Evolutionary conservation across 2,329 filamentous ascomycete species (phyloP).

Genomic region (Thelonectria blattea): DNA sequence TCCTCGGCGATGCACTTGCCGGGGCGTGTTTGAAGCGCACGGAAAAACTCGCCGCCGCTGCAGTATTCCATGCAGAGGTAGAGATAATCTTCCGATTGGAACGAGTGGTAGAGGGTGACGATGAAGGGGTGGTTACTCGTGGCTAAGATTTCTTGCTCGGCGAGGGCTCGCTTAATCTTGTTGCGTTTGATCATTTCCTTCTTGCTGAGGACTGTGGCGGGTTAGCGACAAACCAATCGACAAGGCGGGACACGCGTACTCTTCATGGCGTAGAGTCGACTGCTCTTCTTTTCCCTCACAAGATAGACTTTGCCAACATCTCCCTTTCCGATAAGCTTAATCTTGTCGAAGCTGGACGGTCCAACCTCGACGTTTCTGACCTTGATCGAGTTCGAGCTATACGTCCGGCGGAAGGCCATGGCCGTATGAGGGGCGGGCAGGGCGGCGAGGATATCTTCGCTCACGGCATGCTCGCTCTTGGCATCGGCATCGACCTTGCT

Average conservation of each 20-base stretch:
- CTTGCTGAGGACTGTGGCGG: conserved; percentile 83
- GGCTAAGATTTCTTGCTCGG: conserved; percentile 96
- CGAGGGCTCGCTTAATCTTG: conserved; percentile 98
- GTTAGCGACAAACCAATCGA: conserved; percentile 43
- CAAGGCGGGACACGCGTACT: conserved; percentile 59
- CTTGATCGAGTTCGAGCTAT: conserved; percentile 99
- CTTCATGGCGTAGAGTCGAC: conserved; percentile 96
- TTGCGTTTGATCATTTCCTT: conserved; percentile 99
- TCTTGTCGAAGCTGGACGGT: conserved; percentile 97
- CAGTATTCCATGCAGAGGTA: conserved; percentile 99
- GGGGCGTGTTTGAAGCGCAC: conserved; percentile 91
- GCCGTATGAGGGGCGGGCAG: conserved; percentile 71
- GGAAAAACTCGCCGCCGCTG: conserved; percentile 97
- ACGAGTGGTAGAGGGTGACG: conserved; percentile 97
- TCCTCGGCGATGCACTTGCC: conserved; percentile 98
- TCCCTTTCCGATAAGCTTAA: conserved; percentile 98
- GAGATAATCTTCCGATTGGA: conserved; percentile 97
- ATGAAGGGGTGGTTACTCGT: conserved; percentile 99
- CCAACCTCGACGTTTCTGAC: conserved; percentile 96
- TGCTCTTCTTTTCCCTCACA: conserved; percentile 97
- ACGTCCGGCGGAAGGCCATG: conserved; percentile 87
- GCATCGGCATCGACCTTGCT: conserved; percentile 35
- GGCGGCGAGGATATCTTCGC: conserved; percentile 61
- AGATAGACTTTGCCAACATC: conserved; percentile 99
- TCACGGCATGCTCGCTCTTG: conserved; percentile 48